Conservation (phyloP, 2,329 filamentous ascomycete genomes). For the Alternaria brassicae region DNA sequence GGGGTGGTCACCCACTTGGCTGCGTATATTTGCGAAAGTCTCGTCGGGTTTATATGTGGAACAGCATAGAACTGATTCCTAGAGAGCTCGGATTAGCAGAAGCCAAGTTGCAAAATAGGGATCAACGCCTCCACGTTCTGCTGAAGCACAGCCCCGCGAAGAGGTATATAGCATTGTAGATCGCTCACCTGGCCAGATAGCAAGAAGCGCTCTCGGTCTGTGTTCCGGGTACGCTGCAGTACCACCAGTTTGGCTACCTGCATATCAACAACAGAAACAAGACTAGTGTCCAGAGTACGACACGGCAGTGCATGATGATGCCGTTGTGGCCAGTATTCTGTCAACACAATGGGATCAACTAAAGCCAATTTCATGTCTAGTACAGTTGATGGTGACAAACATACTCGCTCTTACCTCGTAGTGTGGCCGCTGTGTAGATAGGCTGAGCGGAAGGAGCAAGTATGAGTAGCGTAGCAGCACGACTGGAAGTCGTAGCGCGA, state of each 20-base stretch:
- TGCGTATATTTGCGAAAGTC: neutral
- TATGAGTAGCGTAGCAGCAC: too few relatives aligned
- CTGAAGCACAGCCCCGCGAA: neutral
- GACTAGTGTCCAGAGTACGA: too few relatives aligned
- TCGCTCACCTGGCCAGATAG: neutral
- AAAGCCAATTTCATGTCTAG: neutral
- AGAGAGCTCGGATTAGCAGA: neutral
- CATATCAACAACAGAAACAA: too few relatives aligned
- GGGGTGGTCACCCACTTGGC: neutral
- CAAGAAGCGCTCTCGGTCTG: neutral
- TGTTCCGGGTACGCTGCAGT: neutral
- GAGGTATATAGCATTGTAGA: neutral
- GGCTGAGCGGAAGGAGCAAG: neutral
- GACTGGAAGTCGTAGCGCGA: too few relatives aligned
- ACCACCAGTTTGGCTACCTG: too few relatives aligned
- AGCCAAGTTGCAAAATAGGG: neutral
- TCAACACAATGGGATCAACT: too few relatives aligned
- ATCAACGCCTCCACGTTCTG: neutral
- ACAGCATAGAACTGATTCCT: neutral
- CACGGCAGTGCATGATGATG: too few relatives aligned
- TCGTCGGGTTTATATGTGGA: neutral
- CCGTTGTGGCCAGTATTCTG: too few relatives aligned
- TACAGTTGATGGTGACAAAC: neutral
- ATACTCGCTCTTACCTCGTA: neutral
- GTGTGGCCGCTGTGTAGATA: neutral